Base-by-base conservation (phyloP, 192 early-diverging fungal genomes). In the Coemansia interrupta region DNA sequence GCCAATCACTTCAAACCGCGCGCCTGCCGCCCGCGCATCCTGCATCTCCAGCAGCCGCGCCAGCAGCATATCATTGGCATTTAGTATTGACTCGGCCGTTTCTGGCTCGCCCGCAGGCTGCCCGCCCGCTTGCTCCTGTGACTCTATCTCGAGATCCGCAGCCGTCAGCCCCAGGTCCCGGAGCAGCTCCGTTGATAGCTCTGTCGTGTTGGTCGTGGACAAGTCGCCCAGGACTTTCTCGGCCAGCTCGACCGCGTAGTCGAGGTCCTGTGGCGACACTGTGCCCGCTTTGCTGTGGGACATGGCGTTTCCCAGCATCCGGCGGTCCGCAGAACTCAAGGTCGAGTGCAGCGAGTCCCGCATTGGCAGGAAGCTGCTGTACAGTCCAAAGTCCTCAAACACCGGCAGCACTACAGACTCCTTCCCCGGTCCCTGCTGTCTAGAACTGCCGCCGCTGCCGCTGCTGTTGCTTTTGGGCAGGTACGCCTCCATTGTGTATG, bases 361-460 rank as follows among this genome's bases (percentile, higher is more conserved):
- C 12, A n/a, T 42, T 0, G 75, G 75, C 54, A 78, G 18, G 43
- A 78, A 78, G 54, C 69, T 72, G 55, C 62, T 65, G n/a, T 68
- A 78, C 39, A 24, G 15, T 10, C 75, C 69, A 38, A 56, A 56
- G 49, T 70, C 58, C 15, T 68, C 59, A 20, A 64, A 40, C 1
- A 40, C 39, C 3, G 75, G 65, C 40, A 66, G 44, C 28, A 41
- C 19, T 3, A 19, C 24, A n/a, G 36, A 0, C 22, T 14, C 42
- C 44, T 20, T 20, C 26, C 10, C 51, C 61, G 41, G 41, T 23
- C 14, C 13, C 18, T 36, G 50, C 2, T 45, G 39, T 23, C 15
- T 49, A 26, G 8, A 1, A 20, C 36, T 20, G 43, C 29, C n/a
- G n/a, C 14, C 9, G 40, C 32, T 22, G 64, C 39, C 17, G 0